These are phyloP conservation scores for Pichia sp. DNA, from an alignment of 1,139 yeast genomes.

Conservation along the genomic window DNA sequence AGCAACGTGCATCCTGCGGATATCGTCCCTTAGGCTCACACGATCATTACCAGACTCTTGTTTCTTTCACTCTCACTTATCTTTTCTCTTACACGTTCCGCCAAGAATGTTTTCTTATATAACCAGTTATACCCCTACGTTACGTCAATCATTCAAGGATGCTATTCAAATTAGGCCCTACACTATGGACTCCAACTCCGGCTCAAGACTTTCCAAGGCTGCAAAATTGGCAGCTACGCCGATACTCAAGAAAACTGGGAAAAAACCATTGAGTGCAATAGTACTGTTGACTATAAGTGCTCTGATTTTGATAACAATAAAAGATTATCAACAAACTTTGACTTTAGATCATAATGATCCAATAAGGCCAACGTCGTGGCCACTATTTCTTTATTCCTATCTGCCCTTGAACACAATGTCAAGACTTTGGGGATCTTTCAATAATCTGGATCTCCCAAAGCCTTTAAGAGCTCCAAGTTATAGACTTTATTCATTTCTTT, in stretches of 20 bases:
- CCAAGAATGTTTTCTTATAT: background rate
- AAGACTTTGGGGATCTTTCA: slow-evolving; percentile 89
- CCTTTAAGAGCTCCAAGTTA: slow-evolving; percentile 86
- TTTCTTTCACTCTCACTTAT: background rate
- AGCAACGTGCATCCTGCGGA: background rate
- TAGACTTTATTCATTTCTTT: slow-evolving; percentile 65
- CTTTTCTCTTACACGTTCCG: background rate
- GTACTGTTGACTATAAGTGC: slow-evolving; percentile 13
- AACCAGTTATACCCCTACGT: background rate
- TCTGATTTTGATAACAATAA: slow-evolving; percentile 15
- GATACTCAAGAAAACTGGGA: background rate
- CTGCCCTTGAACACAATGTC: slow-evolving; percentile 88
- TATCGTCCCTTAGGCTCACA: background rate
- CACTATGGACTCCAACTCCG: background rate
- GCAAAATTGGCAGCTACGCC: background rate
- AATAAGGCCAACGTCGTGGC: slow-evolving; percentile 72
- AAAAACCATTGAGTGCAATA: slow-evolving; percentile 11
- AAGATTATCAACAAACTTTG: slow-evolving; percentile 13
- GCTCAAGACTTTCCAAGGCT: background rate
- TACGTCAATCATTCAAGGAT: background rate
- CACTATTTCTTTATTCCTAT: slow-evolving; percentile 79
- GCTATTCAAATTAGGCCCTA: background rate
- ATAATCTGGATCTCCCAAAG: slow-evolving; percentile 73
- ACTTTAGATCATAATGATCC: slow-evolving; percentile 33
- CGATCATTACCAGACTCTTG: background rate